Percentiles rank a stretch among this genome's conserved stretches.
phyloP scores from a whole-genome alignment of 257 asterid species.

The Rauvolfia tetraphylla region DNA sequence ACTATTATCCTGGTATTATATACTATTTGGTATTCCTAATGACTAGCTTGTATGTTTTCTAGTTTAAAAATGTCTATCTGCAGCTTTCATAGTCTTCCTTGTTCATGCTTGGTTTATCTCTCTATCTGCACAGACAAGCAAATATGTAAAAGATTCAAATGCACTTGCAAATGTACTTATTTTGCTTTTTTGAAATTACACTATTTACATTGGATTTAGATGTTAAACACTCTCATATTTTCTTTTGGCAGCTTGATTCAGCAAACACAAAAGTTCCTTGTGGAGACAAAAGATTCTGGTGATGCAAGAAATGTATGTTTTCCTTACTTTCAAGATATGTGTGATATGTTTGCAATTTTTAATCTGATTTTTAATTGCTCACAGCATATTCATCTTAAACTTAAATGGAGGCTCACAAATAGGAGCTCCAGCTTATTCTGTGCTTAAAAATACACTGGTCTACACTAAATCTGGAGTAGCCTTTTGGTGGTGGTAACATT shows the following conservation, averaged over 20 bases:
- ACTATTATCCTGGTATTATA: neutral
- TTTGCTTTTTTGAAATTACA: neutral
- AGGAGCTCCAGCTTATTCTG: neutral
- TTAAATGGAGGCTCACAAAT: neutral
- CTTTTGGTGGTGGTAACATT: neutral
- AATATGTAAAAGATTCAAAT: neutral
- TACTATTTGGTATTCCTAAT: neutral
- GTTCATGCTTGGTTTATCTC: neutral
- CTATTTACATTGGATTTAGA: neutral
- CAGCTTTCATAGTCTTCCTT: neutral
- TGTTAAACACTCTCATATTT: neutral
- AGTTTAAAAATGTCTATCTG: neutral
- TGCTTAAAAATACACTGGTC: neutral
- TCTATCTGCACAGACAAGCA: neutral
- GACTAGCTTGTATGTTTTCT: neutral
- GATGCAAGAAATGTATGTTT: constrained; percentile 37
- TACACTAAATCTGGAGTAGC: neutral
- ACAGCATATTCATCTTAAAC: neutral
- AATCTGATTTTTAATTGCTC: neutral
- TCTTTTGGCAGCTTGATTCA: constrained; percentile 36
- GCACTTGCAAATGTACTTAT: neutral
- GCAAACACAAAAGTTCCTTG: constrained; percentile 30
- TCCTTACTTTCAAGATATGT: constrained; percentile 1
- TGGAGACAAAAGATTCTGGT: constrained; percentile 31
- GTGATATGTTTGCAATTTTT: neutral